Percentiles rank a stretch among this genome's conserved stretches.
Evolutionary conservation across 306 rosid species (phyloP).

Genomic region (Trifolium repens): DNA sequence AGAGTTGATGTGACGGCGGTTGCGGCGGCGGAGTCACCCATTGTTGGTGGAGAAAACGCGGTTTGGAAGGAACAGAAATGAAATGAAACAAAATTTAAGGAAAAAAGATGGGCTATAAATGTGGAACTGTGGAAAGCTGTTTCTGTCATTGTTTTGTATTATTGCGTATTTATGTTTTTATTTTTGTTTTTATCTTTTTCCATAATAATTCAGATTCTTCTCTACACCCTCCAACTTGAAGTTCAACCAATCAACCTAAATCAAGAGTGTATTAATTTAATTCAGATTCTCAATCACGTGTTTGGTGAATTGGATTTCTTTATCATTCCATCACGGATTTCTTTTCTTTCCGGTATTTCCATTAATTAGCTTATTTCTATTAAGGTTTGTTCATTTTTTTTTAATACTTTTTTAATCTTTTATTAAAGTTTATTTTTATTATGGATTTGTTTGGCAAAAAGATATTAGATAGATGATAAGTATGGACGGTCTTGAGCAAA

Average conservation of each 20-base stretch:
- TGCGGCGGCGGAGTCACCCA: slow-evolving; percentile 25
- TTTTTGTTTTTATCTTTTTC: slow-evolving; percentile 19
- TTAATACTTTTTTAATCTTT: no score
- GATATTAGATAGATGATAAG: no score
- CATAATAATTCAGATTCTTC: background rate
- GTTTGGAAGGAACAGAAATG: no score
- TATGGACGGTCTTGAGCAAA: no score
- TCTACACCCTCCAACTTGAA: background rate
- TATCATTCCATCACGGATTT: background rate
- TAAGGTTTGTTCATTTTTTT: background rate
- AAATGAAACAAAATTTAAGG: background rate
- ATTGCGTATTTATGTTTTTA: slow-evolving; percentile 15
- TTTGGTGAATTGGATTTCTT: background rate
- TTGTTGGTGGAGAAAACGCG: background rate
- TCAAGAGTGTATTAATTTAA: background rate
- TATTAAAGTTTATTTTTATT: no score
- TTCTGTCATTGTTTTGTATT: slow-evolving; percentile 24
- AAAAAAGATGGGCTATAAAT: slow-evolving; percentile 7
- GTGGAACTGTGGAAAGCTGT: background rate
- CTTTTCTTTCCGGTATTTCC: background rate
- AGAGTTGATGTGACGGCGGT: slow-evolving; percentile 14
- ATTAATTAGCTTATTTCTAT: background rate
- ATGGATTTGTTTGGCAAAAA: no score
- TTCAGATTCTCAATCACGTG: slow-evolving; percentile 6
- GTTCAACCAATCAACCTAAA: background rate